Percentiles rank a stretch among this genome's conserved stretches.
These are phyloP conservation scores for Coemansia sp. DNA, from an alignment of 192 early-diverging fungal genomes.

Conservation along the genomic window DNA sequence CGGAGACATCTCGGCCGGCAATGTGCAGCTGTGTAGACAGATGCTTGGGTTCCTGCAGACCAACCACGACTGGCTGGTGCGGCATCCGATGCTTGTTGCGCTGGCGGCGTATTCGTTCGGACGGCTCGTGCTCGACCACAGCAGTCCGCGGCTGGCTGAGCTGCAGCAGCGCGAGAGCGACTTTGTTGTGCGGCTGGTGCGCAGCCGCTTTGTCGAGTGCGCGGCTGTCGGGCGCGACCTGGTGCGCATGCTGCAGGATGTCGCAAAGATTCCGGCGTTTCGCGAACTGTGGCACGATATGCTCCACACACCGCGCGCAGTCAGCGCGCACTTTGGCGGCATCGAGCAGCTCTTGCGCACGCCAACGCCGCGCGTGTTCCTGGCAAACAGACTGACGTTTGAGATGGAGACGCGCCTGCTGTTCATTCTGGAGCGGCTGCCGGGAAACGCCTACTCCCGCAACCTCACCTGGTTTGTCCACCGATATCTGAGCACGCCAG, in stretches of 20 bases:
- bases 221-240: constrained; percentile 66
- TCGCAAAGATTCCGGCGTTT: constrained; percentile 58
- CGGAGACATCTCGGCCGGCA: constrained; percentile 57
- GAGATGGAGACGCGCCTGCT: constrained; percentile 70
- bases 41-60: constrained; percentile 55
- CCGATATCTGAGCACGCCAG: constrained; percentile 59
- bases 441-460: constrained; percentile 50
- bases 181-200: constrained; percentile 55
- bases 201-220: constrained; percentile 63
- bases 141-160: constrained; percentile 12
- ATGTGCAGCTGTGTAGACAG: constrained; percentile 53
- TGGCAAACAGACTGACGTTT: constrained; percentile 62
- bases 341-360: constrained; percentile 59
- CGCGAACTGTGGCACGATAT: constrained; percentile 62
- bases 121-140: constrained; percentile 61
- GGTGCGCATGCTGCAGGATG: constrained; percentile 65
- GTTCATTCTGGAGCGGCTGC: constrained; percentile 66
- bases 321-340: constrained; percentile 62
- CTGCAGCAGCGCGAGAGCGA: constrained; percentile 55
- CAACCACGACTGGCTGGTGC: constrained; percentile 40
- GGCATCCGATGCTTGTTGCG: constrained; percentile 33
- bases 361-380: constrained; percentile 62
- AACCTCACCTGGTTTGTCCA: constrained; percentile 70
- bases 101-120: constrained; percentile 50
- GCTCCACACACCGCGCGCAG: constrained; percentile 50